A percentile compares a stretch with the other conserved stretches of the same genome.
Evolutionary conservation across 208 protist species (phyloP).

Genomic region (Crithidia thermophila): DNA sequence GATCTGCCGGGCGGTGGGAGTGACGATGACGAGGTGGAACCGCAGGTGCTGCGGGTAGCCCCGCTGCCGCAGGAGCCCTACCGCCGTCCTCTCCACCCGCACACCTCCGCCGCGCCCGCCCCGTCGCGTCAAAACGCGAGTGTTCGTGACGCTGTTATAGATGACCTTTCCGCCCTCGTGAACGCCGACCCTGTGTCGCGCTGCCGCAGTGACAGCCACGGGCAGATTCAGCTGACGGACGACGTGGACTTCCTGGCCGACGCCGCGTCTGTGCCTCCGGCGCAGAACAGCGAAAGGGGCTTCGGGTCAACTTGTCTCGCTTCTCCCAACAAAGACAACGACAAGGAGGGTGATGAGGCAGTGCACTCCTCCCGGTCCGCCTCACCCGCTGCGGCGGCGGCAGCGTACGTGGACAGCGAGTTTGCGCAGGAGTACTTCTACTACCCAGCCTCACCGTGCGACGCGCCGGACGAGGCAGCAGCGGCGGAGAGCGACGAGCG

Average conservation of each 20-base stretch:
- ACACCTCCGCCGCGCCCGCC: neutral
- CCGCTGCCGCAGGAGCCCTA: slow-evolving; percentile 9
- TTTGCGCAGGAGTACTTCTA: slow-evolving; percentile 31
- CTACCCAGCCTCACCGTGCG: neutral
- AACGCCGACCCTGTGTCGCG: slow-evolving; percentile 21
- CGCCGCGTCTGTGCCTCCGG: neutral
- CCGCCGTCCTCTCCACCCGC: neutral
- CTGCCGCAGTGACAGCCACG: slow-evolving; percentile 32
- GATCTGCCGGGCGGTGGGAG: slow-evolving; percentile 8
- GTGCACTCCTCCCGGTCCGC: neutral
- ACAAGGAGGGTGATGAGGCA: neutral
- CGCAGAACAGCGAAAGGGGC: too few species aligned
- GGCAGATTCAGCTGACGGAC: slow-evolving; percentile 18
- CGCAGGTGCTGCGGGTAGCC: slow-evolving; percentile 14
- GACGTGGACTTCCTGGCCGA: neutral
- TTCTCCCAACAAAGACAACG: neutral
- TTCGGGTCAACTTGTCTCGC: too few species aligned
- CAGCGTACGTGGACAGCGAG: neutral
- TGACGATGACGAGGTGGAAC: slow-evolving; percentile 5
- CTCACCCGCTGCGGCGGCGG: neutral
- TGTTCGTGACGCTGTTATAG: too few species aligned
- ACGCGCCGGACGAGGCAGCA: neutral
- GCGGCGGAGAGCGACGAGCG: too few species aligned
- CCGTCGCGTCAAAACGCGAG: neutral
- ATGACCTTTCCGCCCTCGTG: slow-evolving; percentile 24